phyloP scores from a whole-genome alignment of 805 yeast genomes.

The Wickerhamiella parazyma region DNA sequence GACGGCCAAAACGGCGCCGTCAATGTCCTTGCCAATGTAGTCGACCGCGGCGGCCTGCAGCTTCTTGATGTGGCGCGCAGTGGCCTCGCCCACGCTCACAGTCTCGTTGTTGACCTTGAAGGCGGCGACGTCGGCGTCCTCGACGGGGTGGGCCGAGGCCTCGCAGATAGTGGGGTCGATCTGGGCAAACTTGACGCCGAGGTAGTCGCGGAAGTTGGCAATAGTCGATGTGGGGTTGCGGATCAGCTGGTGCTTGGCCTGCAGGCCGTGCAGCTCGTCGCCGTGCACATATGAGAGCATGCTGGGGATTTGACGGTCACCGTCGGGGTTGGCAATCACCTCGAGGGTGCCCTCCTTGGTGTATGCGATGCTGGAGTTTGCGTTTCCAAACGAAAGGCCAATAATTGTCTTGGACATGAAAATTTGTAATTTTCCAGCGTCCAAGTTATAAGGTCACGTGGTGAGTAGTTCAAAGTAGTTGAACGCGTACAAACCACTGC shows the following conservation, averaged over 20 bases:
- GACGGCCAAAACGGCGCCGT: conserved; percentile 75
- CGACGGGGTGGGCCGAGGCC: conserved; percentile 53
- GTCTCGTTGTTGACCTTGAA: conserved; percentile 39
- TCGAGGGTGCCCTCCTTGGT: conserved; percentile 80
- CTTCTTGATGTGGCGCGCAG: conserved; percentile 70
- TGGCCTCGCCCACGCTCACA: conserved; percentile 61
- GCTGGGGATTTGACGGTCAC: conserved; percentile 94
- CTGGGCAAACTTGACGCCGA: conserved; percentile 61
- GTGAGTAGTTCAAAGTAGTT: no score
- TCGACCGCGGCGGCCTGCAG: conserved; percentile 84
- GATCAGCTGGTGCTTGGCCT: conserved; percentile 81
- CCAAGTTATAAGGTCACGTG: no score
- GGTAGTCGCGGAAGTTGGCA: conserved; percentile 82
- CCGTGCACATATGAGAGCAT: conserved; percentile 81
- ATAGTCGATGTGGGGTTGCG: conserved; percentile 83
- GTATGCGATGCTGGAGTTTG: conserved; percentile 83
- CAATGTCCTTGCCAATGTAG: conserved; percentile 67
- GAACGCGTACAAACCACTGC: no score
- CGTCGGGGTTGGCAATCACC: conserved; percentile 97
- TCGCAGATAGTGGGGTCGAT: conserved; percentile 53
- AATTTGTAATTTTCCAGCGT: background rate
- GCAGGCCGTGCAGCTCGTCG: conserved; percentile 96
- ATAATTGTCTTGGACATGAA: conserved; percentile 40
- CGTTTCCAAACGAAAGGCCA: conserved; percentile 94
- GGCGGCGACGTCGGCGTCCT: conserved; percentile 51